phyloP scores from a whole-genome alignment of 2,329 filamentous ascomycete species.

The Sarocladium oryzae region DNA sequence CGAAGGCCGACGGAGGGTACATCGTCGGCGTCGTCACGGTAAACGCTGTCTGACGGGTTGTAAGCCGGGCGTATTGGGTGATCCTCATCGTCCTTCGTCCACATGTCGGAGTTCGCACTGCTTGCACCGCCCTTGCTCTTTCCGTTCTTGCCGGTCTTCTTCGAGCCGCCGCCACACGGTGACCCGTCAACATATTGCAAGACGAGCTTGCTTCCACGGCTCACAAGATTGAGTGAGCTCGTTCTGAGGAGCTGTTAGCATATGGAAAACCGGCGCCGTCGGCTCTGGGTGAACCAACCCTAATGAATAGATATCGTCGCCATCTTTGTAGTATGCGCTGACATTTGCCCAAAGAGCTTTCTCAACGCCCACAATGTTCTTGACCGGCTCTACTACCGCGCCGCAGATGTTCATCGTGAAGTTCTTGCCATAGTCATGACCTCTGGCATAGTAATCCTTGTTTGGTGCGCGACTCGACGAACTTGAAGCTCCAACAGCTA shows the following conservation, averaged over 20 bases:
- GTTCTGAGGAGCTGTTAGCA: slow-evolving; percentile 19
- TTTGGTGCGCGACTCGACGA: slow-evolving; percentile 37
- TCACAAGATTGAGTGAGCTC: slow-evolving; percentile 46
- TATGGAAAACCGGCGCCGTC: not conserved
- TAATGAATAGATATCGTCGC: slow-evolving; percentile 64
- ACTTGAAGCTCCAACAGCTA: slow-evolving; percentile 31
- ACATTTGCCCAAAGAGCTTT: slow-evolving; percentile 61
- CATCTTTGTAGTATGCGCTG: slow-evolving; percentile 67
- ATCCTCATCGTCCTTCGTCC: slow-evolving; percentile 23
- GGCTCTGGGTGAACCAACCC: slow-evolving; percentile 47
- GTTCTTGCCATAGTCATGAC: slow-evolving; percentile 72
- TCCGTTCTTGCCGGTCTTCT: slow-evolving; percentile 24
- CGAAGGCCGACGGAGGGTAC: slow-evolving; percentile 26
- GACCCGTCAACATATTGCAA: slow-evolving; percentile 74
- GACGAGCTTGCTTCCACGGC: slow-evolving; percentile 66
- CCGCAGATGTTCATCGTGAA: slow-evolving; percentile 81
- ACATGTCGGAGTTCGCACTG: slow-evolving; percentile 15
- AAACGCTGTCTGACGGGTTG: slow-evolving; percentile 21
- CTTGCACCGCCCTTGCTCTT: slow-evolving; percentile 23
- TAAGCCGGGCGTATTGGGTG: slow-evolving; percentile 15
- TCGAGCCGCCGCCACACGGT: slow-evolving; percentile 49
- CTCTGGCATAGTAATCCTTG: slow-evolving; percentile 57
- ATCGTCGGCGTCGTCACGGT: slow-evolving; percentile 28
- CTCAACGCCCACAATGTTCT: slow-evolving; percentile 58
- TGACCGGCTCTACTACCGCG: slow-evolving; percentile 61